These are phyloP conservation scores for Pseudogymnoascus sp. DNA, from an alignment of 2,329 filamentous ascomycete species.

Conservation along the genomic window DNA sequence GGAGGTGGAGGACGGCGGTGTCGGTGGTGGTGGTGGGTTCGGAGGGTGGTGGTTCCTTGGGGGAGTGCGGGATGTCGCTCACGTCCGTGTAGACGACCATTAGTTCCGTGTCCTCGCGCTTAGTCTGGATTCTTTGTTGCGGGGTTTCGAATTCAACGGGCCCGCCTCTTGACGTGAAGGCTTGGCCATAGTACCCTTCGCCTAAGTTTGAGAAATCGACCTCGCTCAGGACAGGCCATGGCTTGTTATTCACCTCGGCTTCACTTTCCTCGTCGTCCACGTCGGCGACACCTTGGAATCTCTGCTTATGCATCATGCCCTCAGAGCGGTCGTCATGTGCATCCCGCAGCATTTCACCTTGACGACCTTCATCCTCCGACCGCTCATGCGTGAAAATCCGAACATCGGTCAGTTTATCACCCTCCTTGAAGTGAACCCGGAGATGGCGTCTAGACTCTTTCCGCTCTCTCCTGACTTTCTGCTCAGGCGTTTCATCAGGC, in stretches of 20 bases:
- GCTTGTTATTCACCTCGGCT: conserved; percentile 40
- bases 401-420: conserved; percentile 56
- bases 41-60: conserved; percentile 25
- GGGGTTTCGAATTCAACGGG: conserved; percentile 41
- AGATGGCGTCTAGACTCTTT: conserved; percentile 65
- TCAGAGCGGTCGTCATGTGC: conserved; percentile 65
- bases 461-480: conserved; percentile 57
- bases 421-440: conserved; percentile 62
- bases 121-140: conserved; percentile 46
- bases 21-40: conserved; percentile 9
- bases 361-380: conserved; percentile 59
- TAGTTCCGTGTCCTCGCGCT: conserved; percentile 50
- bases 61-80: conserved; percentile 26
- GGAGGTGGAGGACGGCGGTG: conserved; percentile 17
- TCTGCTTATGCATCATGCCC: conserved; percentile 57
- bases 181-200: conserved; percentile 38
- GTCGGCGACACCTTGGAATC: conserved; percentile 29
- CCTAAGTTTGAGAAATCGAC: conserved; percentile 35
- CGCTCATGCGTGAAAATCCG: conserved; percentile 65
- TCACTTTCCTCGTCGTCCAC: conserved; percentile 51
- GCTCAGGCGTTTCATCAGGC: conserved; percentile 54
- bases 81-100: conserved; percentile 38
- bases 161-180: conserved; percentile 48
- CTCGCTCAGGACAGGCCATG: conserved; percentile 42
- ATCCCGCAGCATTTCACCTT: conserved; percentile 60